A percentile compares a stretch with the other conserved stretches of the same genome.
These are phyloP conservation scores for Papiliotrema fonsecae DNA, from an alignment of 1,284 basidiomycete genomes.

Conservation along the genomic window DNA sequence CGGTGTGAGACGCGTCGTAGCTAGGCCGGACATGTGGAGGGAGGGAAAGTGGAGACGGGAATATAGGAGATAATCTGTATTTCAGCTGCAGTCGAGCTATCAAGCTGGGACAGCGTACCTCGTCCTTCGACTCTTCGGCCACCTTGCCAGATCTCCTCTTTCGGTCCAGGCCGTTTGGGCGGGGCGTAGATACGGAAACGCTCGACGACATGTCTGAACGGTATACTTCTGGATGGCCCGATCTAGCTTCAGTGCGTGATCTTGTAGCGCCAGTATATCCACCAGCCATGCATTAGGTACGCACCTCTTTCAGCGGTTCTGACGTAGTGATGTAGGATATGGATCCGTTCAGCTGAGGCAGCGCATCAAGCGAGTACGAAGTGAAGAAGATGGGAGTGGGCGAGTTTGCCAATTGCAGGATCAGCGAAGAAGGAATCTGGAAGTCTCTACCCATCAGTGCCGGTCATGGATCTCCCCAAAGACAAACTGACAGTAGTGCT, in stretches of 20 bases:
- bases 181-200: constrained; percentile 74
- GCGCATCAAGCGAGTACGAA: constrained; percentile 82
- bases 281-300: constrained; percentile 5
- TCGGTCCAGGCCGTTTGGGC: constrained; percentile 66
- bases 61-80: constrained; percentile 63
- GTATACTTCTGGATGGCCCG: constrained; percentile 62
- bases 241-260: constrained; percentile 22
- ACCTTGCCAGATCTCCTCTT: constrained; percentile 70
- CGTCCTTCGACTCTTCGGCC: constrained; percentile 71
- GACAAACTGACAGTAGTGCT: constrained; percentile 25
- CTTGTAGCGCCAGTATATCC: not conserved
- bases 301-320: constrained; percentile 64
- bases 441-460: constrained; percentile 27
- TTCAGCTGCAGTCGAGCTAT: not conserved
- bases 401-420: constrained; percentile 75
- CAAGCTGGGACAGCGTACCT: constrained; percentile 52
- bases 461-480: constrained; percentile 11
- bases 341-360: constrained; percentile 86
- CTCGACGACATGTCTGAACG: constrained; percentile 84
- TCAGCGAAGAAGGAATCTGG: constrained; percentile 37
- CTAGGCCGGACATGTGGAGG: constrained; percentile 80
- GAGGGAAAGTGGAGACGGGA: constrained; percentile 87
- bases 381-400: constrained; percentile 86
- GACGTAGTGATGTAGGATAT: constrained; percentile 90
- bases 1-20: constrained; percentile 65